Conservation (phyloP, 2,329 filamentous ascomycete species). For the Trichoderma pleuroti region DNA sequence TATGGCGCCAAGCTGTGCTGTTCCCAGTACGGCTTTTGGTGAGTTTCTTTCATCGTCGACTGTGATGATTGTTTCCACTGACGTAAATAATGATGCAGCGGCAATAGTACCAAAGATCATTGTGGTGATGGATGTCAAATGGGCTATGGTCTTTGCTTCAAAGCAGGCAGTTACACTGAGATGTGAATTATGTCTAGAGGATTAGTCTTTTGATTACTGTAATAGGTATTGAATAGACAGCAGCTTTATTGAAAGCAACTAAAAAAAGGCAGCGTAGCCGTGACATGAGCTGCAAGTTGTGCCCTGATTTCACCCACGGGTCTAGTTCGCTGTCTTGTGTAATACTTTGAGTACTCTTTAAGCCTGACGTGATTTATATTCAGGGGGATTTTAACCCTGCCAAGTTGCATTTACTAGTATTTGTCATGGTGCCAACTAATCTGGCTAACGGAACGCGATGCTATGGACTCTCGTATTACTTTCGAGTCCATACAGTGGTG, state of each 20-base stretch:
- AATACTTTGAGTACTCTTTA: background rate
- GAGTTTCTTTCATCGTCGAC: slow-evolving; percentile 17
- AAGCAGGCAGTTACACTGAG: background rate
- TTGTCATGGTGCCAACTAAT: background rate
- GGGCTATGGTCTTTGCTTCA: slow-evolving; percentile 33
- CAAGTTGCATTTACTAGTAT: background rate
- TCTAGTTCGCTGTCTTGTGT: background rate
- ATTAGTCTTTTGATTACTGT: background rate
- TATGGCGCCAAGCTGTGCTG: slow-evolving; percentile 36
- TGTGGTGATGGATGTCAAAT: slow-evolving; percentile 36
- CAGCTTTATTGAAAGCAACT: background rate
- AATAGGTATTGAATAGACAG: background rate
- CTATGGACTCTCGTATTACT: background rate
- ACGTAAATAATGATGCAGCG: slow-evolving; percentile 22
- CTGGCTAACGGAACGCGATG: background rate
- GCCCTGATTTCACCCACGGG: background rate
- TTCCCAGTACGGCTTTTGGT: slow-evolving; percentile 37
- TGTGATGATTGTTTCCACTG: background rate
- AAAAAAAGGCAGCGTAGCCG: background rate
- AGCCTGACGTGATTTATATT: background rate
- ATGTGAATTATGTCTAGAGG: background rate
- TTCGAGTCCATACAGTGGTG: background rate
- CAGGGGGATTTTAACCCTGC: background rate
- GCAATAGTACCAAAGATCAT: slow-evolving; percentile 26
- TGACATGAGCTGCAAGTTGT: background rate